phyloP scores from a whole-genome alignment of 208 protist genomes.

The Leishmania tarentolae region DNA sequence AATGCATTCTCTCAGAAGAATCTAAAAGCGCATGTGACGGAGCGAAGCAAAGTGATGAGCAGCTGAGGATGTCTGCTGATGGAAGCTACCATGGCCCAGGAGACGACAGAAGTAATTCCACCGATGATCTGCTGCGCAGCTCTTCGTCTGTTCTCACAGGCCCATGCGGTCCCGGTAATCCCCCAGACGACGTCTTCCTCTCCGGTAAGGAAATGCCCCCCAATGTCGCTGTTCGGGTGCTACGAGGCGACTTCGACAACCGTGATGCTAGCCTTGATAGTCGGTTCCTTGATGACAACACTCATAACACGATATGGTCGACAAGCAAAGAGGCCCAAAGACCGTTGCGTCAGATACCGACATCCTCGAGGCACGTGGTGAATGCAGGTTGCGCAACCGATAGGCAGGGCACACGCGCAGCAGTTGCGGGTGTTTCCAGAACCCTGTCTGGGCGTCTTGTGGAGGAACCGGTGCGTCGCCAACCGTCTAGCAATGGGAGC shows the following conservation, averaged over 20 bases:
- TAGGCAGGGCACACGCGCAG: neutral
- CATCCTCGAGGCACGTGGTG: neutral
- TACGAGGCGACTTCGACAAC: constrained; percentile 36
- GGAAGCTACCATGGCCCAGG: neutral
- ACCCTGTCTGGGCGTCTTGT: neutral
- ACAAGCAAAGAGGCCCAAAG: neutral
- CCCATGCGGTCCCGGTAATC: neutral
- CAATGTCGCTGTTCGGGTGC: constrained; percentile 21
- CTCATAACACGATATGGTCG: too few species aligned
- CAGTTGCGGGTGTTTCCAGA: neutral
- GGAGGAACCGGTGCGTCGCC: constrained; percentile 6
- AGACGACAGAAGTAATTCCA: too few species aligned
- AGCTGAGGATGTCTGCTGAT: neutral
- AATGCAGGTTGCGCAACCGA: neutral
- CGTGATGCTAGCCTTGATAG: constrained; percentile 41
- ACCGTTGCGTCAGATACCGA: neutral
- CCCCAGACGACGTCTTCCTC: neutral
- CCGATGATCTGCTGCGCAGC: neutral
- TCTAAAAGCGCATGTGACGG: neutral
- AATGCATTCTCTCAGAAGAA: neutral
- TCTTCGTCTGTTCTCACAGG: neutral
- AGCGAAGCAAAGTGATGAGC: neutral
- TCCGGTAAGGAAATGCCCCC: neutral
- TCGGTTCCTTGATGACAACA: neutral
- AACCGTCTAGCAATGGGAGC: constrained; percentile 7